A percentile compares a stretch with the other conserved stretches of the same genome.
Evolutionary conservation across 202 grass and related monocot species (phyloP).

Genomic region (Eragrostis tef): DNA sequence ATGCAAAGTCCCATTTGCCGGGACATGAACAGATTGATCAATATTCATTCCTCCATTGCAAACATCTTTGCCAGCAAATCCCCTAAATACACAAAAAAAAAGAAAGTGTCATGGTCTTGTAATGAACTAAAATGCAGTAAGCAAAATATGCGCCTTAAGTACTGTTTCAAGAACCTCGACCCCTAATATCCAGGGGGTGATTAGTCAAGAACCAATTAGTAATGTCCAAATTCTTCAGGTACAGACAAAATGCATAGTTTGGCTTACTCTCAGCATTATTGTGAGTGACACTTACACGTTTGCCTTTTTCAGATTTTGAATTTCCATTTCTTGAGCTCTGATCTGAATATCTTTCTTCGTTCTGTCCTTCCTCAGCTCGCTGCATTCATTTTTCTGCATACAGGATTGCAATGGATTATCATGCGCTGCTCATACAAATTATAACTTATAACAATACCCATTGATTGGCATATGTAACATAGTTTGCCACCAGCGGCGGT

Average conservation of each 20-base stretch:
- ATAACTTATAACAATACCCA: not conserved
- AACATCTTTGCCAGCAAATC: conserved; percentile 28
- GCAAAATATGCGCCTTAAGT: conserved; percentile 19
- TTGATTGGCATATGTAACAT: not conserved
- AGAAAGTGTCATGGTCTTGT: conserved; percentile 6
- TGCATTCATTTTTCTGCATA: conserved; percentile 74
- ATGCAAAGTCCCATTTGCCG: conserved; percentile 47
- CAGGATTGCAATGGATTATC: conserved; percentile 4
- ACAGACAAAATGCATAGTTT: not conserved
- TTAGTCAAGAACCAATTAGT: not conserved
- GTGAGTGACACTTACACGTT: conserved; percentile 55
- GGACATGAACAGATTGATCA: conserved; percentile 41
- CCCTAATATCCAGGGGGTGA: not conserved
- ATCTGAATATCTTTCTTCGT: conserved; percentile 72
- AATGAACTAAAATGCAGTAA: conserved; percentile 33
- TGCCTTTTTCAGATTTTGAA: conserved; percentile 62
- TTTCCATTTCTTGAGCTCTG: conserved; percentile 71
- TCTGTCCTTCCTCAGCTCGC: conserved; percentile 62
- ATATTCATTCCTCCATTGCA: conserved; percentile 23
- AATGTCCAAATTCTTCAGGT: conserved; percentile 1
- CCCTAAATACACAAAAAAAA: conserved; percentile 25
- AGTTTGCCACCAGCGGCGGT: not conserved
- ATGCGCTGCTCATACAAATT: not conserved
- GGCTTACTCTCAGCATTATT: not conserved
- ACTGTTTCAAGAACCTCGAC: not conserved